Evolutionary conservation across 345 rosid genomes (phyloP), one percentile per base, ranked within the genome.

Genomic region (Chamaenerion angustifolium): DNA sequence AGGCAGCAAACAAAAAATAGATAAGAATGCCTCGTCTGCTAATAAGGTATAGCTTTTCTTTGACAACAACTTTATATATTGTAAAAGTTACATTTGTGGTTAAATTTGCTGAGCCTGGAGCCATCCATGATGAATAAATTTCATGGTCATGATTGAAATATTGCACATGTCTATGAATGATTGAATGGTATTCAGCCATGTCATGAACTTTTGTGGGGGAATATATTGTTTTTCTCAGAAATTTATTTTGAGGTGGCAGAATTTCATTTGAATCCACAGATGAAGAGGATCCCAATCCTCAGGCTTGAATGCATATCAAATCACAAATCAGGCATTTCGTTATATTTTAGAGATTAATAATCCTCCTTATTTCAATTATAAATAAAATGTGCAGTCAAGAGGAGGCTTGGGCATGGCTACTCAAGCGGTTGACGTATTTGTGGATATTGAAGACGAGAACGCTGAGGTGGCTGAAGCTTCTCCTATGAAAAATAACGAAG

Each of bases 361-460:
- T 43, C 15, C 31, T 21, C 43, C 17, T 54, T 43, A 16, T 54
- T 23, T 13, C 23, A 41, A 43, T 45, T 45, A 21, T 21, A 27
- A 45, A 16, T 15, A 21, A 27, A 27, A 27, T 46, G 13, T 63
- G 70, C 74, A 68, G 75, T 51, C 49, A 19, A 68, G 66, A 66
- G 67, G 59, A 66, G 67, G 59, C 57, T 59, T 63, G 2, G 81
- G 57, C 40, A 25, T 48, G 69, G 43, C 86, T 65, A 89, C 84
- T 52, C 76, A 64, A 13, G 81, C 68, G n/a, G 54, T 50, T 55
- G 80, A 78, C 18, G 76, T 73, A 11, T 55, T 61, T 35, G 68
- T 72, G 56, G 96, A 75, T 46, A 53, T 56, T 62, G 87, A 76
- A 40, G 72, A 53, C 47, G 82, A 78, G 62, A 68, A 75, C 27